Evolutionary conservation across 2,329 filamentous ascomycete genomes (phyloP).

Genomic region (Exophiala sideris): DNA sequence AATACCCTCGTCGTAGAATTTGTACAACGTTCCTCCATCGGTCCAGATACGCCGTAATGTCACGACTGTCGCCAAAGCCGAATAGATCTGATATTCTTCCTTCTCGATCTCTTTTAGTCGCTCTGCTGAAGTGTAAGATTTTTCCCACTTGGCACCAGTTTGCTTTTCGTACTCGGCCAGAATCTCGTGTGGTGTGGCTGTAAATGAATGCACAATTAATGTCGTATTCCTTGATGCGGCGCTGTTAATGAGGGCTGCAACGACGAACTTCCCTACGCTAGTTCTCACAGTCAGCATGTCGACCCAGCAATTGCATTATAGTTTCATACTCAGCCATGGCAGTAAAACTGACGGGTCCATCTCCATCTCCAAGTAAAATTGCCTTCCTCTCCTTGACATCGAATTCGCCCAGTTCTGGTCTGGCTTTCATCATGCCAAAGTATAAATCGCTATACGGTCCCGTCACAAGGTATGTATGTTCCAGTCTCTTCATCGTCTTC

Average conservation of each 20-base stretch:
- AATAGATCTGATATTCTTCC: slow-evolving; percentile 54
- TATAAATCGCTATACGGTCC: slow-evolving; percentile 67
- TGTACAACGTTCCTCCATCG: slow-evolving; percentile 68
- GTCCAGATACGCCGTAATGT: slow-evolving; percentile 70
- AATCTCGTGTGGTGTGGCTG: slow-evolving; percentile 60
- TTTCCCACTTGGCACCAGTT: slow-evolving; percentile 55
- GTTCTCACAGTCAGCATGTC: slow-evolving; percentile 6
- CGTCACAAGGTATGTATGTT: slow-evolving; percentile 66
- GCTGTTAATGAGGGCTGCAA: slow-evolving; percentile 59
- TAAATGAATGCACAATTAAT: slow-evolving; percentile 69
- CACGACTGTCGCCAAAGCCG: slow-evolving; percentile 52
- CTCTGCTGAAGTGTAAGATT: slow-evolving; percentile 52
- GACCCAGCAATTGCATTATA: neutral
- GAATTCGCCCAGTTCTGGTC: slow-evolving; percentile 53
- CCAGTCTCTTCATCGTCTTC: slow-evolving; percentile 47
- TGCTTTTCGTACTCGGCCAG: slow-evolving; percentile 66
- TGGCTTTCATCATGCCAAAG: slow-evolving; percentile 43
- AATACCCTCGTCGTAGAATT: slow-evolving; percentile 62
- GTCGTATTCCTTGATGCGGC: slow-evolving; percentile 53
- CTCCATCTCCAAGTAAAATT: slow-evolving; percentile 59
- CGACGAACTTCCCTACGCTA: slow-evolving; percentile 65
- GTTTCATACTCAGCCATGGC: slow-evolving; percentile 63
- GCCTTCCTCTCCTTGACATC: slow-evolving; percentile 58
- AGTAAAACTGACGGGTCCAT: slow-evolving; percentile 63
- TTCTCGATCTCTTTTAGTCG: slow-evolving; percentile 57